Conservation (phyloP, 306 rosid species). For the Citrullus colocynthis region DNA sequence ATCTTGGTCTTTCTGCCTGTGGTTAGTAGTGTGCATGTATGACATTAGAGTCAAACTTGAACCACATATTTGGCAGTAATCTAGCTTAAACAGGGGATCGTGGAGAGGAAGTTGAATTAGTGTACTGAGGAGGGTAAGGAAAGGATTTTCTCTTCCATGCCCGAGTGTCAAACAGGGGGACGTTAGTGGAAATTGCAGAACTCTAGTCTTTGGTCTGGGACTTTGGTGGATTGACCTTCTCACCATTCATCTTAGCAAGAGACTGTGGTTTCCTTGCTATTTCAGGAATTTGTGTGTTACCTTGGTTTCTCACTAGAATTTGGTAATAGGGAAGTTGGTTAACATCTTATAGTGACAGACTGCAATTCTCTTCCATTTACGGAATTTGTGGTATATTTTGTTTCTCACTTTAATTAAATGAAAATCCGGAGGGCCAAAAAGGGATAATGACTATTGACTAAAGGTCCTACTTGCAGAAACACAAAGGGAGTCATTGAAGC, state of each 20-base stretch:
- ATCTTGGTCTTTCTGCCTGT: neutral
- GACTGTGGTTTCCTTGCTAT: neutral
- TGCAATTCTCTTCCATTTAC: neutral
- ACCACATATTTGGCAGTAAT: neutral
- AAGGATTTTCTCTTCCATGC: neutral
- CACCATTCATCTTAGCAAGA: neutral
- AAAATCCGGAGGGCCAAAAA: neutral
- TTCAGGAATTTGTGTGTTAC: neutral
- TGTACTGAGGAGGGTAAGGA: neutral
- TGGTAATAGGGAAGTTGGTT: neutral
- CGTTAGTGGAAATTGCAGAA: neutral
- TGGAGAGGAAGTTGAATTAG: too few relatives aligned
- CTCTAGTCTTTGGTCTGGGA: neutral
- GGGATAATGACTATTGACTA: neutral
- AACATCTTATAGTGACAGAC: neutral
- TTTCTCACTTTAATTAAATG: neutral
- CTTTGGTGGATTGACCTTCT: neutral
- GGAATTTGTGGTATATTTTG: neutral
- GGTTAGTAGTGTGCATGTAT: neutral
- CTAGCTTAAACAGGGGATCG: neutral
- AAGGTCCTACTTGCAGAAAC: neutral
- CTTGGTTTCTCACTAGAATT: neutral
- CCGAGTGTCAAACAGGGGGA: neutral
- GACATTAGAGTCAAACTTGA: neutral
- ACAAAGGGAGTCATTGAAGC: neutral